Conservation (phyloP, 805 yeast species). For the Lachancea kluyveri region DNA sequence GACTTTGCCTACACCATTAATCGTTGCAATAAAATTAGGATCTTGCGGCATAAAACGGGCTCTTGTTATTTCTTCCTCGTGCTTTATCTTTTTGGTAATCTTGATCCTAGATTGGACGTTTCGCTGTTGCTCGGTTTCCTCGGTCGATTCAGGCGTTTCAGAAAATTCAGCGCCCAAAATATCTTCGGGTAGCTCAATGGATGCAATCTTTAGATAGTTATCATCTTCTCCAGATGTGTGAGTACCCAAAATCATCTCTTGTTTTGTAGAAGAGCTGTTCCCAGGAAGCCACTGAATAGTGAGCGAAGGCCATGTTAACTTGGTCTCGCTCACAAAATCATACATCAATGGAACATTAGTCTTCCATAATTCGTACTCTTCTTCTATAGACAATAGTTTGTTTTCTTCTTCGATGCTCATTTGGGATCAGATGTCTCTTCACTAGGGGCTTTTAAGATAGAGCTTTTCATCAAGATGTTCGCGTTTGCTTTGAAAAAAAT, state of each 20-base stretch:
- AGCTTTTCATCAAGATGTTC: too few relatives aligned
- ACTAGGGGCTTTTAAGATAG: too few relatives aligned
- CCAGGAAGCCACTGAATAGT: slow-evolving; percentile 72
- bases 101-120: slow-evolving; percentile 46
- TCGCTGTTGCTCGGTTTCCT: slow-evolving; percentile 17
- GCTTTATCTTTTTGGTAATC: slow-evolving; percentile 54
- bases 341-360: slow-evolving; percentile 78
- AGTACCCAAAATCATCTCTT: slow-evolving; percentile 60
- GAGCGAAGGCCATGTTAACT: slow-evolving; percentile 75
- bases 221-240: slow-evolving; percentile 67
- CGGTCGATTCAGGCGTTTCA: slow-evolving; percentile 14
- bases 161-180: slow-evolving; percentile 23
- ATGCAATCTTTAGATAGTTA: slow-evolving; percentile 60
- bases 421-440: too few relatives aligned
- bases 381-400: slow-evolving; percentile 28
- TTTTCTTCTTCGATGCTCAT: slow-evolving; percentile 22
- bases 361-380: slow-evolving; percentile 74
- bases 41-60: slow-evolving; percentile 67
- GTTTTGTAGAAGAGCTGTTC: slow-evolving; percentile 28
- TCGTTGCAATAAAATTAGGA: slow-evolving; percentile 50
- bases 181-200: slow-evolving; percentile 51
- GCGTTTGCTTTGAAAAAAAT: too few relatives aligned
- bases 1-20: slow-evolving; percentile 60
- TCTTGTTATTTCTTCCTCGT: slow-evolving; percentile 62
- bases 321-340: slow-evolving; percentile 75